Percentiles rank a stretch among this genome's conserved stretches.
These are phyloP conservation scores for Apiospora hydei DNA, from an alignment of 2,329 filamentous ascomycete species.

Conservation along the genomic window DNA sequence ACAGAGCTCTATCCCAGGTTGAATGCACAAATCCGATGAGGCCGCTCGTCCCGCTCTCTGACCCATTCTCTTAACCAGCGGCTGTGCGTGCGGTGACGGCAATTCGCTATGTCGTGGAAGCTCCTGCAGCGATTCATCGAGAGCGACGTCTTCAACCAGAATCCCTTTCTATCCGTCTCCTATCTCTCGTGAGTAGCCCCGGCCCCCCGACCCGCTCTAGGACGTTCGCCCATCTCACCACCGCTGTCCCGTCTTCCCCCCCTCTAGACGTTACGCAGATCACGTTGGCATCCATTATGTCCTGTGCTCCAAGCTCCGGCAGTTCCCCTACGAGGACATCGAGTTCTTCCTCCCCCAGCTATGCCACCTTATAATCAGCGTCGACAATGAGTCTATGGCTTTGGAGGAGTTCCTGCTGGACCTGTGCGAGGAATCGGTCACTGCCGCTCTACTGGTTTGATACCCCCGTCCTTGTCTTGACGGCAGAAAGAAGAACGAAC, in stretches of 20 bases:
- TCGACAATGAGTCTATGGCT: conserved; percentile 92
- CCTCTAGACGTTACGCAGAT: conserved; percentile 79
- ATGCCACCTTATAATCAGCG: conserved; percentile 86
- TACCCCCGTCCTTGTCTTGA: conserved; percentile 5
- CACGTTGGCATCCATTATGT: conserved; percentile 92
- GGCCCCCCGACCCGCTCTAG: conserved; percentile 24
- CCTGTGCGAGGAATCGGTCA: conserved; percentile 86
- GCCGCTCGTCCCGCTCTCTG: conserved; percentile 41
- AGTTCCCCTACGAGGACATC: conserved; percentile 90
- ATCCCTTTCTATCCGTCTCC: conserved; percentile 86
- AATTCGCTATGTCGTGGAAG: conserved; percentile 77
- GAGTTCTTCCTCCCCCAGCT: conserved; percentile 91
- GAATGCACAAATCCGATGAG: conserved; percentile 37
- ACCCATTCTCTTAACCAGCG: conserved; percentile 33
- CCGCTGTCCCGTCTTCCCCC: conserved; percentile 5
- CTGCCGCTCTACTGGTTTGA: conserved; percentile 80
- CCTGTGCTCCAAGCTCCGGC: conserved; percentile 85
- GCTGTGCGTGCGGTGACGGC: conserved; percentile 29
- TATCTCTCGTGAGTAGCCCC: conserved; percentile 78
- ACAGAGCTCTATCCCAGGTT: conserved; percentile 27
- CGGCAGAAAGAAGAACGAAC: neutral
- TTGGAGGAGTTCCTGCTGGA: conserved; percentile 88
- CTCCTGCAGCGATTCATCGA: conserved; percentile 90
- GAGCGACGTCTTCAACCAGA: conserved; percentile 92
- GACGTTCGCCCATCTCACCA: neutral